Conservation (phyloP, 2,329 filamentous ascomycete species). For the Chlorencoelia australis region DNA sequence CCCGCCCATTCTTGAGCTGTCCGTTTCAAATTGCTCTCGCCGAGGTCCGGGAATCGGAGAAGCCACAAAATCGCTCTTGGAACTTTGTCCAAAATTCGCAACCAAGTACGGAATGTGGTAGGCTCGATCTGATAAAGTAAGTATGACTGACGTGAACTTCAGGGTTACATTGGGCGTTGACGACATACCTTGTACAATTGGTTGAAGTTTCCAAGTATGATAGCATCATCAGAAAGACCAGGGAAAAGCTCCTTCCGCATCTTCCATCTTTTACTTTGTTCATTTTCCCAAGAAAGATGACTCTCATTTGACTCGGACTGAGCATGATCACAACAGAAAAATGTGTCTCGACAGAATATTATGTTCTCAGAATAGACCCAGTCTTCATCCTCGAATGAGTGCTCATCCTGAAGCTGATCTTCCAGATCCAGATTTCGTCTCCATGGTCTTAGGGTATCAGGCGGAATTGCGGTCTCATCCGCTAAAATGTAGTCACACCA, state of each 20-base stretch:
- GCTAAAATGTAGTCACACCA: conserved; percentile 98
- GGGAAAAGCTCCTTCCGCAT: conserved; percentile 95
- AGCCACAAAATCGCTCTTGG: conserved; percentile 92
- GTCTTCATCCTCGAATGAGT: conserved; percentile 49
- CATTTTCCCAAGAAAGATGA: conserved; percentile 68
- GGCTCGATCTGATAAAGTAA: conserved; percentile 67
- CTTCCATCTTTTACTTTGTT: conserved; percentile 72
- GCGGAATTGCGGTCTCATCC: conserved; percentile 77
- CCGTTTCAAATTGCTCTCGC: conserved; percentile 72
- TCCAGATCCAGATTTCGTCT: conserved; percentile 64
- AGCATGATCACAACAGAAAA: conserved; percentile 93
- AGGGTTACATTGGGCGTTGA: not conserved
- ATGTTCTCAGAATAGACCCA: conserved; percentile 98
- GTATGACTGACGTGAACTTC: not conserved
- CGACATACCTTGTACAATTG: conserved; percentile 84
- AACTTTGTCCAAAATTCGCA: conserved; percentile 76
- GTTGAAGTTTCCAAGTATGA: conserved; percentile 97
- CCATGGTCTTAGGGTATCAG: conserved; percentile 68
- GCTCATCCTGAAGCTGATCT: conserved; percentile 59
- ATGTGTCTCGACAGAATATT: conserved; percentile 86
- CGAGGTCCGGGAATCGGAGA: conserved; percentile 89
- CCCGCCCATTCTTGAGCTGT: conserved; percentile 81
- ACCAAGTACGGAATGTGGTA: conserved; percentile 89
- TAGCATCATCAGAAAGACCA: conserved; percentile 64
- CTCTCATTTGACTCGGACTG: conserved; percentile 75